Conservation (phyloP, 176 grass and related monocot species). For the bread wheat (Triticum aestivum) region DNA sequence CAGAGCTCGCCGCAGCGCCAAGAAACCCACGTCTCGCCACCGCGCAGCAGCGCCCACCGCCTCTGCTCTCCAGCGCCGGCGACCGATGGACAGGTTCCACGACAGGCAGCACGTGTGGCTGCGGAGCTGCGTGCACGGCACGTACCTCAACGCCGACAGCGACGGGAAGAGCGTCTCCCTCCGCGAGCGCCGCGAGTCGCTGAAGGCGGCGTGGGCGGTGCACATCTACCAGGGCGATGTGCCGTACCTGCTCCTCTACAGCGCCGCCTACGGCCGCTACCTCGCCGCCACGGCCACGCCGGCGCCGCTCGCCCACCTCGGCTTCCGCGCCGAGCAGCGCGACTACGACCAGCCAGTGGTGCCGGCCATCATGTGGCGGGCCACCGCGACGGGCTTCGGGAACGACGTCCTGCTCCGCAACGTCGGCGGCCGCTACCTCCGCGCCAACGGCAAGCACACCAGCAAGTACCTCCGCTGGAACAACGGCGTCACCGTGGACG, state of each 20-base stretch:
- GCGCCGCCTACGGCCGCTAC: conserved; percentile 38
- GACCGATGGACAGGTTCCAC: conserved; percentile 25
- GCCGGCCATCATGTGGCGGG: neutral
- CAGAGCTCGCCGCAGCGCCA: neutral
- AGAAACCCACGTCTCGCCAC: neutral
- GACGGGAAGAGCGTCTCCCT: conserved; percentile 9
- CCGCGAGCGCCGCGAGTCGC: neutral
- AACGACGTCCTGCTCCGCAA: neutral
- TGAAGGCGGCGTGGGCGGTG: conserved; percentile 23
- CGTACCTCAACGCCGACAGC: conserved; percentile 25
- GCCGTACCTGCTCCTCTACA: conserved; percentile 8
- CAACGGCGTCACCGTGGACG: neutral
- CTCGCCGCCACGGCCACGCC: neutral
- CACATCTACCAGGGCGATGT: neutral
- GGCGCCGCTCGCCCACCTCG: neutral
- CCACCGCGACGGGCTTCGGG: neutral
- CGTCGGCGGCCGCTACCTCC: neutral
- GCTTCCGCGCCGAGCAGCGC: neutral
- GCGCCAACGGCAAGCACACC: neutral
- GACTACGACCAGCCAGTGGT: neutral
- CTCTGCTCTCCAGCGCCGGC: neutral
- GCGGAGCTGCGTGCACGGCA: conserved; percentile 6
- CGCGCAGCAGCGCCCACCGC: too few relatives aligned
- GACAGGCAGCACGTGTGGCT: conserved; percentile 16
- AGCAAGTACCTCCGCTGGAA: neutral